A percentile compares a stretch with the other conserved stretches of the same genome.
These are phyloP conservation scores for Miscanthus sacchariflorus DNA, from an alignment of 202 grass and related monocot species.

Conservation along the genomic window DNA sequence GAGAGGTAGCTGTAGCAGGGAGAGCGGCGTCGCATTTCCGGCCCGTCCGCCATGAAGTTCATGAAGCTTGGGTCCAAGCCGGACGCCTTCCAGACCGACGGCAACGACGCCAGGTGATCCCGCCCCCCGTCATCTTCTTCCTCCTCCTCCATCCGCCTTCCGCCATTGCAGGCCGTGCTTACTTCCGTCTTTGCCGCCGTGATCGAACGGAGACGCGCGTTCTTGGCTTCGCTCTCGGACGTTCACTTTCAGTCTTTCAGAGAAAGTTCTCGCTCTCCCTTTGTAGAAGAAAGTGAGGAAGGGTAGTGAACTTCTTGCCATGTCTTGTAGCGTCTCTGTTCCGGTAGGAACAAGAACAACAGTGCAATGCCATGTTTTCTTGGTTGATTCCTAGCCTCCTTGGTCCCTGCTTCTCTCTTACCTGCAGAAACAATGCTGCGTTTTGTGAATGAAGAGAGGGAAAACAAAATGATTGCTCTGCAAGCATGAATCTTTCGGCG, in stretches of 20 bases:
- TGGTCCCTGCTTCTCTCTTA: not conserved
- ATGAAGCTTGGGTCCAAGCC: constrained; percentile 99
- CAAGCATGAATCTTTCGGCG: not conserved
- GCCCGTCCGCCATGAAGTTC: constrained; percentile 78
- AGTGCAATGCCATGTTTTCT: constrained; percentile 1
- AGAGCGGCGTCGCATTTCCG: not conserved
- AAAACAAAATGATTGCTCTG: not conserved
- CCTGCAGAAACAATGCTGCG: not conserved
- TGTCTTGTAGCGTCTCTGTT: not conserved
- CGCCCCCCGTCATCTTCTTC: not conserved
- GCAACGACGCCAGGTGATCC: constrained; percentile 69
- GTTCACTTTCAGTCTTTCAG: not conserved
- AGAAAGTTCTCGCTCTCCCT: not conserved
- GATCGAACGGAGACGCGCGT: not conserved
- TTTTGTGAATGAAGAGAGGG: not conserved
- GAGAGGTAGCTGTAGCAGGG: not conserved
- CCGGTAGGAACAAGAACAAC: not conserved
- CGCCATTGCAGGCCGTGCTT: not conserved
- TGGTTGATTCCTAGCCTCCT: not conserved
- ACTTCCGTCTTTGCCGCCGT: not conserved
- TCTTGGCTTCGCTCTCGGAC: not conserved
- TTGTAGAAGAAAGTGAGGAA: not conserved
- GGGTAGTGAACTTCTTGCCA: not conserved
- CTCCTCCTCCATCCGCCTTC: not conserved
- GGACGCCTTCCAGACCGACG: constrained; percentile 86